These are phyloP conservation scores for Penicillium mononematosum DNA, from an alignment of 495 filamentous ascomycete genomes.

Conservation along the genomic window DNA sequence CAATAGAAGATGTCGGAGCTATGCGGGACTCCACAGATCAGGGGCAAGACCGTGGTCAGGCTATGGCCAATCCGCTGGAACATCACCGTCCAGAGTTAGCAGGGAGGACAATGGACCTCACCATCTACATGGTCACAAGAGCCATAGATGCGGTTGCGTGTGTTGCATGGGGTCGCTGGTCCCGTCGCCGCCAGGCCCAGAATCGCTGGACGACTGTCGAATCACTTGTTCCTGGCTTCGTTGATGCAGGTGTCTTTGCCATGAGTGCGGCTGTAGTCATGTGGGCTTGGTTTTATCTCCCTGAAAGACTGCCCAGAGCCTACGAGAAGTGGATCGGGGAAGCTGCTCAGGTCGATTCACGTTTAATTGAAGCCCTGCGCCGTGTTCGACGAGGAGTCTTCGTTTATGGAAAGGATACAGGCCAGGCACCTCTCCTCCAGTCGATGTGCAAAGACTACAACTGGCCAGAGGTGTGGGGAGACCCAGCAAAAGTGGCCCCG, in stretches of 20 bases:
- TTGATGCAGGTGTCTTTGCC: constrained; percentile 74
- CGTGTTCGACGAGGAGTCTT: constrained; percentile 62
- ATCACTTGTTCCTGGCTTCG: constrained; percentile 47
- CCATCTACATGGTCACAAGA: constrained; percentile 72
- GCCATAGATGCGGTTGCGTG: constrained; percentile 72
- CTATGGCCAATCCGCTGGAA: constrained; percentile 25
- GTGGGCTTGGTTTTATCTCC: constrained; percentile 86
- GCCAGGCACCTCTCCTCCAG: constrained; percentile 66
- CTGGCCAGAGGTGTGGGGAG: constrained; percentile 70
- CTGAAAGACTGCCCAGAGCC: constrained; percentile 63
- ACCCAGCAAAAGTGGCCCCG: constrained; percentile 69
- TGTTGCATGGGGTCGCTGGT: constrained; percentile 59
- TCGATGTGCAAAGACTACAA: constrained; percentile 73
- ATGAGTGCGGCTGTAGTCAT: constrained; percentile 77
- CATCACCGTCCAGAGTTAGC: constrained; percentile 44
- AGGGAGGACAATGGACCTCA: constrained; percentile 83
- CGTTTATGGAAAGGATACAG: constrained; percentile 76
- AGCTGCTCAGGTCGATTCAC: constrained; percentile 74
- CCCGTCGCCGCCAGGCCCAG: constrained; percentile 26
- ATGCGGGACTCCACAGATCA: constrained; percentile 8
- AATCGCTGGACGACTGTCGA: constrained; percentile 55
- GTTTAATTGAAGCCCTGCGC: constrained; percentile 73
- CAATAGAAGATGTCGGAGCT: constrained; percentile 11
- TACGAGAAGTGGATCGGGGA: constrained; percentile 87
- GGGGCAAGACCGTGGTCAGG: constrained; percentile 39